These are phyloP conservation scores for Turritis glabra DNA, from an alignment of 345 rosid genomes.

Conservation along the genomic window DNA sequence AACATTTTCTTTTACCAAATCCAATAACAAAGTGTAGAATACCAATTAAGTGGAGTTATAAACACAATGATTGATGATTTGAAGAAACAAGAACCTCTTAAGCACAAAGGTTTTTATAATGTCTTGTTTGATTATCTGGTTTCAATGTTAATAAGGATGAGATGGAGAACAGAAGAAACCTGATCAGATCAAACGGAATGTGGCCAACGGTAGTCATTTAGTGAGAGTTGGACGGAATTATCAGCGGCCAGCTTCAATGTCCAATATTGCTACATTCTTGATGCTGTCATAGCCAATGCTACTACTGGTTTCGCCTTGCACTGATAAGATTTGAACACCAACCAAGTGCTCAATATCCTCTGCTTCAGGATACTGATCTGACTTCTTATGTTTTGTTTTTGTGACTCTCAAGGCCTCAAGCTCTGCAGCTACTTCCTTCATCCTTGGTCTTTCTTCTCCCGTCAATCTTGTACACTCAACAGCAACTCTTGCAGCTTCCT, in stretches of 20 bases:
- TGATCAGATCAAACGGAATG: too few relatives aligned
- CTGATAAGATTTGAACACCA: not conserved
- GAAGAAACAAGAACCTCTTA: too few relatives aligned
- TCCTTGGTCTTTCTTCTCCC: conserved; percentile 38
- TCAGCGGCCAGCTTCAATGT: conserved; percentile 20
- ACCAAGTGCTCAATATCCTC: conserved; percentile 24
- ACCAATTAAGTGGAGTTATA: too few relatives aligned
- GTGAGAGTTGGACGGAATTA: too few relatives aligned
- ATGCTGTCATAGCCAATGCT: conserved; percentile 20
- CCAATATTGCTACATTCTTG: not conserved
- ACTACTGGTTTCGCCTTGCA: not conserved
- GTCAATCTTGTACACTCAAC: conserved; percentile 27
- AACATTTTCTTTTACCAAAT: too few relatives aligned
- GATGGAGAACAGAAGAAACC: too few relatives aligned
- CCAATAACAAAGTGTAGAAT: too few relatives aligned
- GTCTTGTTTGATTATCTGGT: too few relatives aligned
- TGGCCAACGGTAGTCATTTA: too few relatives aligned
- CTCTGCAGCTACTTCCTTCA: conserved; percentile 45
- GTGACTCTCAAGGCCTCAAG: conserved; percentile 26
- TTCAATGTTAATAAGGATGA: too few relatives aligned
- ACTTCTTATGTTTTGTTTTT: conserved; percentile 14
- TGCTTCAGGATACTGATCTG: not conserved
- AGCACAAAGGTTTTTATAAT: too few relatives aligned
- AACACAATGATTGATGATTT: too few relatives aligned
- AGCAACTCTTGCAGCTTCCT: conserved; percentile 30